Conservation (phyloP, 805 yeast genomes). For the Candida xiaguanensis region DNA sequence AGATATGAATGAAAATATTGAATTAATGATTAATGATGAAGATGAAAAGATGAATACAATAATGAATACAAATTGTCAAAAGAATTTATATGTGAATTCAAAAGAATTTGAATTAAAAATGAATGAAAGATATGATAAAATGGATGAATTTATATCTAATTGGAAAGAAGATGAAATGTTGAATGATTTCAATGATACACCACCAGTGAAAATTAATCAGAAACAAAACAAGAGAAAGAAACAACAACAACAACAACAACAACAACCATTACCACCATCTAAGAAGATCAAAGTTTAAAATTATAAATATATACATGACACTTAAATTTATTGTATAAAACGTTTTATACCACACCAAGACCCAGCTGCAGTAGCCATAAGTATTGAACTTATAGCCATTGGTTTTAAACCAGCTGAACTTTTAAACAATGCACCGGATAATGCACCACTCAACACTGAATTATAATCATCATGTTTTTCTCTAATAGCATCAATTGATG, state of each 20-base stretch:
- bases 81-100: constrained; percentile 20
- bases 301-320: constrained; percentile 3
- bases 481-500: constrained; percentile 72
- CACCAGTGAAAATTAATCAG: not conserved
- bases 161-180: constrained; percentile 7
- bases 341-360: constrained; percentile 85
- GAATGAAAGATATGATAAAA: constrained; percentile 2
- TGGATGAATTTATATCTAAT: constrained; percentile 3
- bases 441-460: constrained; percentile 83
- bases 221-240: no score
- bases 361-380: constrained; percentile 88
- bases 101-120: constrained; percentile 13
- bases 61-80: constrained; percentile 26
- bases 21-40: constrained; percentile 26
- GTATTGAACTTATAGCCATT: constrained; percentile 79
- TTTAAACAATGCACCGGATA: constrained; percentile 89
- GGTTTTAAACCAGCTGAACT: constrained; percentile 82
- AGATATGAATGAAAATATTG: constrained; percentile 39
- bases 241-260: not conserved
- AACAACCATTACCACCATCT: not conserved
- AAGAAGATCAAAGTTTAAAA: not conserved
- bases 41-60: constrained; percentile 26
- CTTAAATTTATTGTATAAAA: constrained; percentile 16
- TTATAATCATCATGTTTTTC: constrained; percentile 86
- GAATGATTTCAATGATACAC: constrained; percentile 6